These are phyloP conservation scores for Sesbania bispinosa DNA, from an alignment of 306 rosid genomes.

Conservation along the genomic window DNA sequence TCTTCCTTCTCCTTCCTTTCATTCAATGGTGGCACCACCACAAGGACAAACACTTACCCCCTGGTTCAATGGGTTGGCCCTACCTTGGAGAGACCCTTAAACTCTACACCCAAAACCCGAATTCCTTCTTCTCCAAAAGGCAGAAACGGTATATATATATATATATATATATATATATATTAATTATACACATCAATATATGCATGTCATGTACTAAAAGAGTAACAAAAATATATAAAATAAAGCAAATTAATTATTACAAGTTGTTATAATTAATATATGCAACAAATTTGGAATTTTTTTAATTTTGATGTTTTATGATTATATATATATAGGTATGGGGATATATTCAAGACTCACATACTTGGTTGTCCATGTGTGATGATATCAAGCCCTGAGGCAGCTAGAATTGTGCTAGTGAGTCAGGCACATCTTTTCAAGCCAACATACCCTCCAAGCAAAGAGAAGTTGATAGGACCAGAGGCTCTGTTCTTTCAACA, in stretches of 20 bases:
- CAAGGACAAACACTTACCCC: constrained; percentile 54
- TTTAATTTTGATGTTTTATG: background rate
- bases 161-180: too few relatives aligned
- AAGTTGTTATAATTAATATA: background rate
- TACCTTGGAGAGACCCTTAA: constrained; percentile 74
- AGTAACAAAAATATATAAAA: too few relatives aligned
- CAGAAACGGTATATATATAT: constrained; percentile 47
- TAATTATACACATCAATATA: too few relatives aligned
- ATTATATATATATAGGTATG: constrained; percentile 45
- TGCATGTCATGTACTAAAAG: background rate
- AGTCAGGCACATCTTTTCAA: constrained; percentile 67
- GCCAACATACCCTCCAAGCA: constrained; percentile 90
- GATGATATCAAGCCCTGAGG: constrained; percentile 80
- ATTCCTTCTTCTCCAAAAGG: constrained; percentile 66
- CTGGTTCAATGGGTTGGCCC: constrained; percentile 96
- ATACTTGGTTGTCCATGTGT: constrained; percentile 86
- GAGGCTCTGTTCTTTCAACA: constrained; percentile 83
- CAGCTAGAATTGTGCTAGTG: constrained; percentile 66
- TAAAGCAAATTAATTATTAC: too few relatives aligned
- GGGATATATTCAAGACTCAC: constrained; percentile 77
- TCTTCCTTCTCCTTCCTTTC: constrained; percentile 31
- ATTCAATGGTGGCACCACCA: constrained; percentile 47
- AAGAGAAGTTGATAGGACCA: constrained; percentile 80
- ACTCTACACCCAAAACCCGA: constrained; percentile 74
- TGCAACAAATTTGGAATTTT: background rate